These are phyloP conservation scores for Amaranthus palmeri DNA, from an alignment of 148 eudicot species.

Conservation along the genomic window DNA sequence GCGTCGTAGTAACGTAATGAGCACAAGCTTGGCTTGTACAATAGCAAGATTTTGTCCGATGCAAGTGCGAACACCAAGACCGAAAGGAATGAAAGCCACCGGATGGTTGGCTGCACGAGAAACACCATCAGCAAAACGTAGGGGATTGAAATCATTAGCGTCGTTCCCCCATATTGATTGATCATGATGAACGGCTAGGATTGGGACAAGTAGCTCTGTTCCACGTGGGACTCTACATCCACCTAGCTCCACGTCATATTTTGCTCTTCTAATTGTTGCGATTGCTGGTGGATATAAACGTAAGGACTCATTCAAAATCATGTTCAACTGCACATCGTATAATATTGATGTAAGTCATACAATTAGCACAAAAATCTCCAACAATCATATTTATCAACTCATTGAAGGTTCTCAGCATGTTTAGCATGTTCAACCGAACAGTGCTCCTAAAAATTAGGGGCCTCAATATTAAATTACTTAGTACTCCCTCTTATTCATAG, in stretches of 20 bases:
- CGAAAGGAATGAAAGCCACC: constrained; percentile 76
- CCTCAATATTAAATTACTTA: neutral
- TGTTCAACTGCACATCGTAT: constrained; percentile 50
- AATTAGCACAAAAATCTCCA: neutral
- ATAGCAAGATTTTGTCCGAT: constrained; percentile 87
- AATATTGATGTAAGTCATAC: neutral
- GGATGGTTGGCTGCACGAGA: constrained; percentile 88
- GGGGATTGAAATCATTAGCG: constrained; percentile 70
- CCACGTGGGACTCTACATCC: constrained; percentile 62
- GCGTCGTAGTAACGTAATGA: constrained; percentile 60
- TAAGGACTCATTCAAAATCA: constrained; percentile 83
- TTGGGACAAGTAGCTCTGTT: constrained; percentile 76
- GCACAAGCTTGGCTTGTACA: constrained; percentile 71
- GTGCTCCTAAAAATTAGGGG: neutral
- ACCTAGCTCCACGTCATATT: constrained; percentile 64
- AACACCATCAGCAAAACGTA: constrained; percentile 65
- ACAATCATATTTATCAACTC: too few species aligned
- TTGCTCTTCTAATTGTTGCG: constrained; percentile 81
- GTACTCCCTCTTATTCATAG: too few species aligned
- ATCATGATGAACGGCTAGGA: constrained; percentile 88
- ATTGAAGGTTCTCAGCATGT: too few species aligned
- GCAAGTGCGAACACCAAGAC: constrained; percentile 75
- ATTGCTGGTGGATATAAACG: constrained; percentile 82
- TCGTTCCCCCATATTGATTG: constrained; percentile 71
- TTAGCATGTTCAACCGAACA: too few species aligned